Conservation (phyloP, 345 rosid species). For the Iberis pinnata region DNA sequence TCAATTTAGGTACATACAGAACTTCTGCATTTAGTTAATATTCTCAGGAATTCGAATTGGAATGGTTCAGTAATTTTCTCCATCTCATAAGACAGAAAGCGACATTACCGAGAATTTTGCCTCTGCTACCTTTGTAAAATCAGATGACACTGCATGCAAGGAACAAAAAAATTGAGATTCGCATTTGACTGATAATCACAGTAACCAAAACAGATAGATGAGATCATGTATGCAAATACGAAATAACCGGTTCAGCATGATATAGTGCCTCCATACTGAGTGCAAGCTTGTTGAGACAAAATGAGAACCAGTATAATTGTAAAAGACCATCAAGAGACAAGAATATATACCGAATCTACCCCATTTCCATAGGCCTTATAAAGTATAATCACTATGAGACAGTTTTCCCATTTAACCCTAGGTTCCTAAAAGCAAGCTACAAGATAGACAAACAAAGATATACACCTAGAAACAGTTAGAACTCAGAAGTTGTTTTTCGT, state of each 20-base stretch:
- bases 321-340: conserved; percentile 12
- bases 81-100: conserved; percentile 21
- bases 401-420: background rate
- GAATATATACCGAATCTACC: conserved; percentile 10
- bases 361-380: background rate
- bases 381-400: conserved; percentile 2
- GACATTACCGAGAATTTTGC: conserved; percentile 65
- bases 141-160: conserved; percentile 64
- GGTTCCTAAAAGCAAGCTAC: background rate
- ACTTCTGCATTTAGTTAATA: conserved; percentile 8
- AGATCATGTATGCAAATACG: conserved; percentile 13
- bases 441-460: background rate
- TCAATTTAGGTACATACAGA: conserved; percentile 1
- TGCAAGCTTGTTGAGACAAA: conserved; percentile 8
- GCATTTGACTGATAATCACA: no score
- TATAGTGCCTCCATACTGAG: conserved; percentile 13
- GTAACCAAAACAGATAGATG: conserved; percentile 1
- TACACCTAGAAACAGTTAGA: conserved; percentile 11
- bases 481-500: background rate
- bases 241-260: conserved; percentile 11
- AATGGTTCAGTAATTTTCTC: background rate
- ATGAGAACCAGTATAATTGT: conserved; percentile 13
- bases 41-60: conserved; percentile 3
- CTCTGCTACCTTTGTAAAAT: conserved; percentile 65
- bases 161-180: conserved; percentile 26